Evolutionary conservation across 2,329 filamentous ascomycete genomes (phyloP).

Genomic region (Pezicula carpinea): DNA sequence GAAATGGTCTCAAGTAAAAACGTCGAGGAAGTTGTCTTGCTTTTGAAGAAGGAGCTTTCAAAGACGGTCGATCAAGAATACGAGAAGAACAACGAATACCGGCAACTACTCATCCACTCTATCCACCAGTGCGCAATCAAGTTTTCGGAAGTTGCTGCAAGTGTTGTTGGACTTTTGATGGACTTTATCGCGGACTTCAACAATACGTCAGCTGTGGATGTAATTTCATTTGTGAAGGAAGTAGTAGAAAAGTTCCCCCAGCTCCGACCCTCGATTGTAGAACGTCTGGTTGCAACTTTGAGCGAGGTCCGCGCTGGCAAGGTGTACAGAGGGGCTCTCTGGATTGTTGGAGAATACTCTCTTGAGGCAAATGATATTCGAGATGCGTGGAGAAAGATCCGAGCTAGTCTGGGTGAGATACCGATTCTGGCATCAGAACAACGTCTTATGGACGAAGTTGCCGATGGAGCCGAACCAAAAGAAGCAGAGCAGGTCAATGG

Average conservation of each 20-base stretch:
- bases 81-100: constrained; percentile 95
- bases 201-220: constrained; percentile 92
- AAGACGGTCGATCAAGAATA: constrained; percentile 99
- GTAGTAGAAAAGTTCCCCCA: constrained; percentile 97
- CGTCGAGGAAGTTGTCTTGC: constrained; percentile 91
- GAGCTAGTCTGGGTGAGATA: constrained; percentile 90
- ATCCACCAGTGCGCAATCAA: constrained; percentile 99
- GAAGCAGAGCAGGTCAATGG: constrained; percentile 70
- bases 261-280: constrained; percentile 80
- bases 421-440: constrained; percentile 95
- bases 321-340: constrained; percentile 92
- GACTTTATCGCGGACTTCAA: constrained; percentile 99
- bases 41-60: constrained; percentile 94
- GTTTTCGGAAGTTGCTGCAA: constrained; percentile 96
- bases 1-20: constrained; percentile 99
- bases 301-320: constrained; percentile 94
- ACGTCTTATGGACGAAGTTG: constrained; percentile 77
- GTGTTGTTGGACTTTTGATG: constrained; percentile 95
- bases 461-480: constrained; percentile 61
- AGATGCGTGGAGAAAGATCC: constrained; percentile 94
- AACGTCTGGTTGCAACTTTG: constrained; percentile 82
- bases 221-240: constrained; percentile 98
- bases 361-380: constrained; percentile 89
- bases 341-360: constrained; percentile 98
- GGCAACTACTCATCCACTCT: constrained; percentile 89